Evolutionary conservation across 305 asterid species (phyloP).

Genomic region (Ajuga reptans): DNA sequence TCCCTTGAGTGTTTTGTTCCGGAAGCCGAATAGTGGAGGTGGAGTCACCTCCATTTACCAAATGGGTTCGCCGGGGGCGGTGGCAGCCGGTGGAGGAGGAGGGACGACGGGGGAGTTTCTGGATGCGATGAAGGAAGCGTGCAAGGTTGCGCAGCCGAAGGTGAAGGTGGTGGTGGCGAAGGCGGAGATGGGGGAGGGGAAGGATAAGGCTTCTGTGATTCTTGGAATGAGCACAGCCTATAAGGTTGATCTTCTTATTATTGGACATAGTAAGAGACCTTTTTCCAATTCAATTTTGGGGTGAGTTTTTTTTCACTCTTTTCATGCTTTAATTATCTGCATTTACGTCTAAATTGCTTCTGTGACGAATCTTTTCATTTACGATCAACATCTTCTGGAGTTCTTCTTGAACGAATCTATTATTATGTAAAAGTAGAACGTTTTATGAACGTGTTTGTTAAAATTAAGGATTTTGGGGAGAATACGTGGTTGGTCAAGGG

Average conservation of each 20-base stretch:
- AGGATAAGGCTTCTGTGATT: slow-evolving; percentile 57
- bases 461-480: too few relatives aligned
- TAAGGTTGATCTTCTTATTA: slow-evolving; percentile 47
- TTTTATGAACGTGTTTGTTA: too few relatives aligned
- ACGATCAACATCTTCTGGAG: too few relatives aligned
- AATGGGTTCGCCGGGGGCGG: not conserved
- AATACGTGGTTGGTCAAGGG: too few relatives aligned
- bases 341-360: too few relatives aligned
- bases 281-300: slow-evolving; percentile 54
- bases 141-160: slow-evolving; percentile 35
- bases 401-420: too few relatives aligned
- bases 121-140: slow-evolving; percentile 50
- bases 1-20: slow-evolving; percentile 40
- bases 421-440: too few relatives aligned
- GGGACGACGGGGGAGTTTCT: slow-evolving; percentile 31
- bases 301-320: slow-evolving; percentile 25
- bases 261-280: slow-evolving; percentile 46
- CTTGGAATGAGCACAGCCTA: slow-evolving; percentile 33
- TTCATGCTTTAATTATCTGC: too few relatives aligned
- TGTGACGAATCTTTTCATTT: not conserved
- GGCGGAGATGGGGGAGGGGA: slow-evolving; percentile 42
- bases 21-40: slow-evolving; percentile 17
- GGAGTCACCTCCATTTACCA: slow-evolving; percentile 11
- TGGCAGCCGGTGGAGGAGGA: not conserved
- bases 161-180: slow-evolving; percentile 37